These are phyloP conservation scores for Scheffersomyces illinoinensis DNA, from an alignment of 1,139 yeast genomes.

Conservation along the genomic window DNA sequence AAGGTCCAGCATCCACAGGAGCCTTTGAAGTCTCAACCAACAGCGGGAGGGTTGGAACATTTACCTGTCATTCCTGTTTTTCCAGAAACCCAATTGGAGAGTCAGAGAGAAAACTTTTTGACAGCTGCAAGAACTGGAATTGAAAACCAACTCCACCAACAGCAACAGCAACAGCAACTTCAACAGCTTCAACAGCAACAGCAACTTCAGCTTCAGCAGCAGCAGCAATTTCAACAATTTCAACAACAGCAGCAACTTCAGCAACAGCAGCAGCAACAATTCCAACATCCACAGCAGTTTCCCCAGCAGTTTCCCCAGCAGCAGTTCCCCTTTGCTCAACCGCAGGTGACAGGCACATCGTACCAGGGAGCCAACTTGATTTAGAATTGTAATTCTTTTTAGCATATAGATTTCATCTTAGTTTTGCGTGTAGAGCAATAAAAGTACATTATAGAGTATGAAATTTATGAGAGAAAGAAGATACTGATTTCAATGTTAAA, in stretches of 20 bases:
- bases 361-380: not conserved
- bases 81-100: slow-evolving; percentile 57
- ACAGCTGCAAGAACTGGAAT: slow-evolving; percentile 32
- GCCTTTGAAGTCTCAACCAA: slow-evolving; percentile 48
- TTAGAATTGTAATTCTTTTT: not conserved
- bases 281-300: slow-evolving; percentile 13
- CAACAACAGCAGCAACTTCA: slow-evolving; percentile 8
- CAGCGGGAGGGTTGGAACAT: slow-evolving; percentile 69
- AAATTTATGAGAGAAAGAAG: not conserved
- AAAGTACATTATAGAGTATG: not conserved
- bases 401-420: not conserved
- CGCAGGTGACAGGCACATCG: not conserved
- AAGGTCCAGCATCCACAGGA: slow-evolving; percentile 20
- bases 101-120: slow-evolving; percentile 35
- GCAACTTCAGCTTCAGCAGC: slow-evolving; percentile 19
- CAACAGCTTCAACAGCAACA: slow-evolving; percentile 14
- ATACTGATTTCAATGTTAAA: too few relatives aligned
- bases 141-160: slow-evolving; percentile 15
- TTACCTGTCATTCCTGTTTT: slow-evolving; percentile 64
- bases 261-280: slow-evolving; percentile 5
- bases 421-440: not conserved
- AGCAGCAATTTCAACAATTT: slow-evolving; percentile 7
- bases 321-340: not conserved
- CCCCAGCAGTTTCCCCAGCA: not conserved
- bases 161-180: slow-evolving; percentile 16